Evolutionary conservation across 441 rosid genomes (phyloP), one percentile per base, ranked within the genome.

Genomic region (Theobroma grandiflorum): DNA sequence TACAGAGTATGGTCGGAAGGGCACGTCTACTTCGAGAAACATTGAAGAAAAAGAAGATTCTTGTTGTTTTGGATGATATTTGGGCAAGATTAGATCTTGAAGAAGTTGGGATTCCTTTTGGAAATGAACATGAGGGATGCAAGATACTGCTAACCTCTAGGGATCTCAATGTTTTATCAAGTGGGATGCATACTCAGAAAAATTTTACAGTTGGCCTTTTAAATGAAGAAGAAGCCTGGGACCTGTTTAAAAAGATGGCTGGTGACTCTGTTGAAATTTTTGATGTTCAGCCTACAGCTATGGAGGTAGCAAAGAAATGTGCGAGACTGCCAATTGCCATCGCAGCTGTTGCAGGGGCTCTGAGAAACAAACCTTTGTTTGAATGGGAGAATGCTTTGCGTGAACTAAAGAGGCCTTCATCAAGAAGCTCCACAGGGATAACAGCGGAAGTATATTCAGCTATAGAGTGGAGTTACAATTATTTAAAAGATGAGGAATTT

Each of bases 311-410:
- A 1, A 31, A 18, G 16, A 72, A 69, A 76, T 85, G 87, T 33
- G 72, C 62, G n/a, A 84, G 88, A 20, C 52, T 85, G 61, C 86
- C 90, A 0, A 1, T 85, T 35, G 37, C 78, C 0, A 66, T 85
- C 2, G 52, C 16, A 0, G 14, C 76, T 1, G 37, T 85, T 3
- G 82, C 83, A n/a, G 50, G 3, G 4, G 38, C 82, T 18, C 58
- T 82, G 43, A 80, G 63, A 31, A 6, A 57, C 10, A 49, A 49
- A 49, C 11, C 1, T 1, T 14, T 18, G 16, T 8, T 4, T 0
- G 66, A 8, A 0, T 83, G 88, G 88, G 71, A 64, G 7, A 65
- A 84, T 33, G 80, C 83, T 9, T 63, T 82, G 70, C n/a, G 2
- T 2, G 35, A 38, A 9, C 16, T 45, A 45, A 8, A 45, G 49